A percentile compares a stretch with the other conserved stretches of the same genome.
phyloP scores from a whole-genome alignment of 2,329 filamentous ascomycete genomes.

The Pezizomycotina sp. region DNA sequence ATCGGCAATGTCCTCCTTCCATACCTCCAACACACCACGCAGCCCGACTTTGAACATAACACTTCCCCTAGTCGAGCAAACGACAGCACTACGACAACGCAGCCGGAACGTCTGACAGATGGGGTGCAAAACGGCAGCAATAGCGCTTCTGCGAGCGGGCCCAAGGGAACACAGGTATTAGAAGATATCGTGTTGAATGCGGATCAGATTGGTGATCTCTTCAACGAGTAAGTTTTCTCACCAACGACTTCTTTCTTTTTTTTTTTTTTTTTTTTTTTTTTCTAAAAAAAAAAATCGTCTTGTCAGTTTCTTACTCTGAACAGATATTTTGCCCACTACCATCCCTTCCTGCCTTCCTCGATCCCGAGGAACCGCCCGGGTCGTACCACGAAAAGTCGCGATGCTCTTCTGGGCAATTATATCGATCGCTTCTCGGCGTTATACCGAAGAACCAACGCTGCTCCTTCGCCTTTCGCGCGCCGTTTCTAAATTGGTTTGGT shows the following conservation, averaged over 20 bases:
- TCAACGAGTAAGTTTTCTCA: constrained; percentile 44
- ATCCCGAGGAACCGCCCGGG: constrained; percentile 48
- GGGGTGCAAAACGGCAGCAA: constrained; percentile 19
- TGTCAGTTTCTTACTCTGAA: constrained; percentile 4
- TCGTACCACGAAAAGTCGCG: constrained; percentile 58
- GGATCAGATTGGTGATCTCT: constrained; percentile 46
- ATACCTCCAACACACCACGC: constrained; percentile 6
- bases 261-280: too few species aligned
- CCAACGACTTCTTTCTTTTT: too few species aligned
- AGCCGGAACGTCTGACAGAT: constrained; percentile 11
- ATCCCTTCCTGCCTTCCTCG: constrained; percentile 66
- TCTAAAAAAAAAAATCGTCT: too few species aligned
- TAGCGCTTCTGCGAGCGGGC: constrained; percentile 17
- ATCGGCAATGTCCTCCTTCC: constrained; percentile 17
- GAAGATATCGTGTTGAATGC: constrained; percentile 49
- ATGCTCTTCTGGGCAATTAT: constrained; percentile 77
- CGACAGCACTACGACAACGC: constrained; percentile 11
- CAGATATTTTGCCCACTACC: constrained; percentile 54
- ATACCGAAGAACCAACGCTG: constrained; percentile 43
- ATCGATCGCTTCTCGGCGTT: constrained; percentile 57
- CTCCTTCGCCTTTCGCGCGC: constrained; percentile 49
- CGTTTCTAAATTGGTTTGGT: constrained; percentile 57
- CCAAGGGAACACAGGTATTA: constrained; percentile 40
- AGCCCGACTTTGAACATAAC: constrained; percentile 7
- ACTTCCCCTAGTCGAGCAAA: constrained; percentile 7